These are phyloP conservation scores for Puccinia coronata DNA, from an alignment of 1,284 basidiomycete species.

Conservation along the genomic window DNA sequence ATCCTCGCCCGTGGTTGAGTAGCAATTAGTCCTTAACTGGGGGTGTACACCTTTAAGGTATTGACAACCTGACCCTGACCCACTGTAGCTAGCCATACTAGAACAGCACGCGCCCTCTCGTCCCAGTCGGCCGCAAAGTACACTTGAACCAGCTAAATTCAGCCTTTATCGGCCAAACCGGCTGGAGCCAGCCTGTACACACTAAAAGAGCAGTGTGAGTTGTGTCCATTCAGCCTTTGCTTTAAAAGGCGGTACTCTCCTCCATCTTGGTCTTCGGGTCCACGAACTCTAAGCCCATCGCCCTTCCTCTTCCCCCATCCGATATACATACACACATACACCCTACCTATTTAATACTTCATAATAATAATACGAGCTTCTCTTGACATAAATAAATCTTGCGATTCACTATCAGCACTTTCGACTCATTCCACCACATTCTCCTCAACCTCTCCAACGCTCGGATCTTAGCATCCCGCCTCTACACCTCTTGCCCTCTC, in stretches of 20 bases:
- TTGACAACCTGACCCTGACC: too few species aligned
- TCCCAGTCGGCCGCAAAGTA: neutral
- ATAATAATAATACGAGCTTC: neutral
- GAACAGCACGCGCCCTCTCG: slow-evolving; percentile 1
- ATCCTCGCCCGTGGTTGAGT: neutral
- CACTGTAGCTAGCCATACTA: too few species aligned
- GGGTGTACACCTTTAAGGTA: too few species aligned
- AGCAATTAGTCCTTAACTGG: neutral
- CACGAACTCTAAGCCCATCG: neutral
- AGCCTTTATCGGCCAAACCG: neutral
- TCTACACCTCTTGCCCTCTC: slow-evolving; percentile 3
- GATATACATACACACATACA: neutral
- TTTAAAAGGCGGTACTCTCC: neutral
- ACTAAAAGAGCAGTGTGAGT: neutral
- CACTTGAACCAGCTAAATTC: neutral
- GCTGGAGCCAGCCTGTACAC: slow-evolving; percentile 9
- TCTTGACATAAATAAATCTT: neutral
- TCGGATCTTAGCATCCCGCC: slow-evolving; percentile 18
- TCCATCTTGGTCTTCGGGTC: neutral
- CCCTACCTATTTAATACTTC: neutral
- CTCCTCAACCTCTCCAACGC: neutral
- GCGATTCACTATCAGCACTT: neutral
- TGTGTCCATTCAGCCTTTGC: neutral
- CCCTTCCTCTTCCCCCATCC: neutral
- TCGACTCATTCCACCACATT: neutral